These are phyloP conservation scores for Beauveria australis DNA, from an alignment of 2,329 filamentous ascomycete genomes.

Conservation along the genomic window DNA sequence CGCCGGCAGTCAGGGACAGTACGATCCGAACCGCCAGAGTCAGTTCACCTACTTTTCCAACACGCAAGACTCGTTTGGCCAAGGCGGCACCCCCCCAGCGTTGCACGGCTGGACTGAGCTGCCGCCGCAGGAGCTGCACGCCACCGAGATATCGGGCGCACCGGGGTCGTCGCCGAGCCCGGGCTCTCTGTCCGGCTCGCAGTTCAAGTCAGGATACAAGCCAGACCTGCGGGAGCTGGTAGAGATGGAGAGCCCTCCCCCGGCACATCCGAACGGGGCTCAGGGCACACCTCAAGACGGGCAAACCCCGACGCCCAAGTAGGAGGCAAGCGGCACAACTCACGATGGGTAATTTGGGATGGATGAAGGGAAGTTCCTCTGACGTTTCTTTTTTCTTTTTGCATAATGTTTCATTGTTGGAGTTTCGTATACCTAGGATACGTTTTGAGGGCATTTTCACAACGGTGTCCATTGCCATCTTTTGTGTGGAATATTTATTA, in stretches of 20 bases:
- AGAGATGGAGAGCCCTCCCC: slow-evolving; percentile 4
- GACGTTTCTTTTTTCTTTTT: neutral
- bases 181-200: neutral
- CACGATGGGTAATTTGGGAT: neutral
- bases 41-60: neutral
- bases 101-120: neutral
- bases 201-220: neutral
- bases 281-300: neutral
- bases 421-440: neutral
- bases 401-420: neutral
- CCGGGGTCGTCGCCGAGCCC: neutral
- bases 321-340: neutral
- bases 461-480: neutral
- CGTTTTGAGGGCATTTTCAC: neutral
- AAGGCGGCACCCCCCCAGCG: neutral
- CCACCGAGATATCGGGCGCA: neutral
- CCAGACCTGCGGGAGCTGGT: neutral
- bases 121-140: slow-evolving; percentile 4
- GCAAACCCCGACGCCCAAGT: neutral
- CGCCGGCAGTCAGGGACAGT: neutral
- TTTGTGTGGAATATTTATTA: neutral
- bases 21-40: slow-evolving; percentile 4
- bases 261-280: neutral
- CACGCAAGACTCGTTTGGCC: neutral
- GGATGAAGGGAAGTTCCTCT: neutral